Conservation (phyloP, 371 early-diverging fungal species). For the Mucor saturninus region DNA sequence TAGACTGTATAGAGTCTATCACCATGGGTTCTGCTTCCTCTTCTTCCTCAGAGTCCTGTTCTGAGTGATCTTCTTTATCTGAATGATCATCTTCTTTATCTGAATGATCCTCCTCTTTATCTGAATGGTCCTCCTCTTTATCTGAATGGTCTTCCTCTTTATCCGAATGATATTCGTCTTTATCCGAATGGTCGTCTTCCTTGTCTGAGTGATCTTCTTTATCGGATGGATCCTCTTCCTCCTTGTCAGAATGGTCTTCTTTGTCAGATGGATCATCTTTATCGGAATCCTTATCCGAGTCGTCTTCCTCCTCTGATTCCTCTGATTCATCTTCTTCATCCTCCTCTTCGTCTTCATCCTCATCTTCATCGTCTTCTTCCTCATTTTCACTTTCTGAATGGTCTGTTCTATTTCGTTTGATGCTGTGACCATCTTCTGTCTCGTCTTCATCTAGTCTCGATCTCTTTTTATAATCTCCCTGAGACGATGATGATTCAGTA, state of each 20-base stretch:
- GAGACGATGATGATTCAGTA: conserved; percentile 22
- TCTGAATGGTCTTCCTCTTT: too few relatives aligned
- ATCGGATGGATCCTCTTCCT: not conserved
- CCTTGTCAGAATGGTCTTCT: conserved; percentile 10
- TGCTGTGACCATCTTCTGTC: conserved; percentile 2
- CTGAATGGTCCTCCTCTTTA: not conserved
- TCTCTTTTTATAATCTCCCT: conserved; percentile 9
- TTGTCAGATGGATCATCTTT: not conserved
- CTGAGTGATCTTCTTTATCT: conserved; percentile 1
- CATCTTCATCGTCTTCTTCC: conserved; percentile 15
- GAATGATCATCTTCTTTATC: conserved; percentile 22
- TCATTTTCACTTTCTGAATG: conserved; percentile 2
- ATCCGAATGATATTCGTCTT: conserved; percentile 1
- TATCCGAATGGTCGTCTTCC: conserved; percentile 4
- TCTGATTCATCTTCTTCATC: conserved; percentile 11
- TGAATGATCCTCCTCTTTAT: conserved; percentile 7
- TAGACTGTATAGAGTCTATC: not conserved
- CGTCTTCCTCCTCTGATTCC: conserved; percentile 10
- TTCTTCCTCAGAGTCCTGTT: conserved; percentile 12
- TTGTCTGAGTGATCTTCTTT: not conserved
- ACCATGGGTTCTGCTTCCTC: conserved; percentile 7
- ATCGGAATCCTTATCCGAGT: conserved; percentile 6
- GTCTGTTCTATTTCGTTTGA: conserved; percentile 5
- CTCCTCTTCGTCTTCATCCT: conserved; percentile 14
- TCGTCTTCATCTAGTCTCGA: not conserved